Evolutionary conservation across 2,329 filamentous ascomycete genomes (phyloP).

Genomic region (Aspergillus quadricinctus): DNA sequence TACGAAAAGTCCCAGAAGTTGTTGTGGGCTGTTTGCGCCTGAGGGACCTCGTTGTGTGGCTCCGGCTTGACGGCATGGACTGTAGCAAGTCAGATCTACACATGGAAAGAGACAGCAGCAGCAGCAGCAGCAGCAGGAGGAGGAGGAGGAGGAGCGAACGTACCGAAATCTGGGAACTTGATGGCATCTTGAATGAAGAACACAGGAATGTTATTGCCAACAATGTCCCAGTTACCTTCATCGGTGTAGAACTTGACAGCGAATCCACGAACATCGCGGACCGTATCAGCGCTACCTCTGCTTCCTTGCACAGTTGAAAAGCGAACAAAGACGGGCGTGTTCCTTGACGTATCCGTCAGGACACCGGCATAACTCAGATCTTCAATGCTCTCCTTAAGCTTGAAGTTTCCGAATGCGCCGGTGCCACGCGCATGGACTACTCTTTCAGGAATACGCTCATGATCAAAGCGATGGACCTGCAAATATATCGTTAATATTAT

Average conservation of each 20-base stretch:
- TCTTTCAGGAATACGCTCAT: constrained; percentile 65
- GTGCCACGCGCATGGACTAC: constrained; percentile 64
- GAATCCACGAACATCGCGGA: constrained; percentile 78
- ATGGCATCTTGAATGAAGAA: constrained; percentile 42
- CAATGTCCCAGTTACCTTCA: constrained; percentile 64
- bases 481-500: background rate
- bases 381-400: constrained; percentile 57
- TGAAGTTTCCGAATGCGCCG: constrained; percentile 64
- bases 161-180: constrained; percentile 35
- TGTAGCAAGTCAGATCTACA: background rate
- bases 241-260: constrained; percentile 73
- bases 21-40: constrained; percentile 47
- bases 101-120: background rate
- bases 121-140: no score
- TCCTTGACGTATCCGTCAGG: constrained; percentile 63
- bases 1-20: constrained; percentile 51
- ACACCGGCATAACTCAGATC: constrained; percentile 62
- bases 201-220: constrained; percentile 40
- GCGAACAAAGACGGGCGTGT: constrained; percentile 63
- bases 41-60: constrained; percentile 40
- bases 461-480: constrained; percentile 63
- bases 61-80: constrained; percentile 40
- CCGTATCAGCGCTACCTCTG: constrained; percentile 72
- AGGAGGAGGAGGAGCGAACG: background rate
- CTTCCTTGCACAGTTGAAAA: constrained; percentile 77